Base-by-base conservation (phyloP, 2,329 filamentous ascomycete genomes). In the Xylariaceae sp. region DNA sequence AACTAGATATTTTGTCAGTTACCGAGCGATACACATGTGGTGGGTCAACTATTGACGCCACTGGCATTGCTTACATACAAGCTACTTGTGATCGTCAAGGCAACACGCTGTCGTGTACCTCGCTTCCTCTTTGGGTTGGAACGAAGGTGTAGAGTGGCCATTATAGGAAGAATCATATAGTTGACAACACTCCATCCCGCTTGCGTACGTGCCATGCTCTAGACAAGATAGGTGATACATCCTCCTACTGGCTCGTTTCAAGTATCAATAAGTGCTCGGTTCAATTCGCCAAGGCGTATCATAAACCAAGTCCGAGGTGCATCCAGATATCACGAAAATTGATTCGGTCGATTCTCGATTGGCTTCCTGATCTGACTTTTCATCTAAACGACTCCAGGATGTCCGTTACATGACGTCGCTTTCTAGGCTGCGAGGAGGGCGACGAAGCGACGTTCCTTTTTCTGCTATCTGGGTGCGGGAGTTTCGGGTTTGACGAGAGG, bases 111-210 rank as follows among this genome's bases (percentile, higher is more conserved):
- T 63, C 56, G 7, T 71, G 67, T 49, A 66, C 57, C 9, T 66
- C 65, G 19, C 50, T 58, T 19, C 63, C 66, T 1, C 43, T 70
- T 16, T 70, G 68, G 68, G 56, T 71, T 52, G 68, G 68, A 2
- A 66, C 66, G 6, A 53, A 54, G 38, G 54, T 53, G 2, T 28
- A 28, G 22, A 28, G 22, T n/a, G 7, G 22, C 7, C 22, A 28
- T 5, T 28, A 28, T 28, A 28, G 22, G 7, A 4, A 28, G 7
- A 28, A 4, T 28, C 22, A 28, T 28, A 28, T 7, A 28, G 4
- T 28, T 28, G 22, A 28, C 22, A 28, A 28, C 7, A 28, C 7
- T 28, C 22, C 7, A 7, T 7, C 22, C 22, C 22, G 22, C 22
- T 28, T 5, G 22, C 22, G 22, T 28, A 7, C 4, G 22, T 28